These are phyloP conservation scores for Eragrostis nindensis DNA, from an alignment of 176 grass and related monocot genomes.

Conservation along the genomic window DNA sequence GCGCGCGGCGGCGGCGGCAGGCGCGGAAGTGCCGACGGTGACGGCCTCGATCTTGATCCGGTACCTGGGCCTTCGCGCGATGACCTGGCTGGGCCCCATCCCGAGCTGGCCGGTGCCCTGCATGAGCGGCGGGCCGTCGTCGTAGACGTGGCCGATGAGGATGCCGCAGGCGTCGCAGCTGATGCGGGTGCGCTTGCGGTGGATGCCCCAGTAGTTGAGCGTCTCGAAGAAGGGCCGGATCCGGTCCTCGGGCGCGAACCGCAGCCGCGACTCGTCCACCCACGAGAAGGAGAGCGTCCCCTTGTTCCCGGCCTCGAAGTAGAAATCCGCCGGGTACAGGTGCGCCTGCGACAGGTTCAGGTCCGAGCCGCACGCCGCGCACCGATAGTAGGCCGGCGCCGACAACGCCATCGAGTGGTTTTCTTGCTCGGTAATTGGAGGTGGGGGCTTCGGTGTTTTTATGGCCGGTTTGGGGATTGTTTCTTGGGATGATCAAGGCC, in stretches of 20 bases:
- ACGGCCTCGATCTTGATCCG: constrained; percentile 88
- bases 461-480: not conserved
- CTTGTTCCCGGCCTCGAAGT: constrained; percentile 94
- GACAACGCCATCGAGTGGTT: constrained; percentile 1
- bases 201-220: constrained; percentile 84
- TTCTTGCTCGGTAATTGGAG: not conserved
- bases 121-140: constrained; percentile 78
- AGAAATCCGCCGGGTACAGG: constrained; percentile 62
- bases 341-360: constrained; percentile 78
- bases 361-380: constrained; percentile 64
- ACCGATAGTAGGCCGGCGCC: constrained; percentile 44
- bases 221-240: constrained; percentile 90
- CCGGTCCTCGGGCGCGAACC: constrained; percentile 69
- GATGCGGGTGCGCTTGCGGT: constrained; percentile 72
- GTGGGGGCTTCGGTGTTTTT: not conserved
- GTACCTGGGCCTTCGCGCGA: constrained; percentile 69
- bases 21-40: not conserved
- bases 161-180: constrained; percentile 66
- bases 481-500: not conserved
- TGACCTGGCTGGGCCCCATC: constrained; percentile 82
- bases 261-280: constrained; percentile 76
- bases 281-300: constrained; percentile 90
- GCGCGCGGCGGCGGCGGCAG: not conserved
- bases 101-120: constrained; percentile 67
- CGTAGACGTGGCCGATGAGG: constrained; percentile 84